A percentile compares a stretch with the other conserved stretches of the same genome.
phyloP scores from a whole-genome alignment of 305 asterid species.

The Fraxinus baroniana region DNA sequence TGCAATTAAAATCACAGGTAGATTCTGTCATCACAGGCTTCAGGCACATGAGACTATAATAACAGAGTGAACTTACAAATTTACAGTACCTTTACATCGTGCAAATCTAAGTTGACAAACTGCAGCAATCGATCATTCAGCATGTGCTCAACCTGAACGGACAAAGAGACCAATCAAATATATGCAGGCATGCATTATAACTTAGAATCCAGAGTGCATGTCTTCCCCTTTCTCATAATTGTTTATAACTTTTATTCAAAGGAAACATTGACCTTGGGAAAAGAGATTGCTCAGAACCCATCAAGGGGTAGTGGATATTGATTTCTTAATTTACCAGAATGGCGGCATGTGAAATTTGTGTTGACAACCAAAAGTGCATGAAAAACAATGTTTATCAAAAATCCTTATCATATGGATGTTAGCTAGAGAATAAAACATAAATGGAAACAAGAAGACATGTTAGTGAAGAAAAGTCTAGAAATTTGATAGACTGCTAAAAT shows the following conservation, averaged over 20 bases:
- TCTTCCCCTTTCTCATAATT: slow-evolving; percentile 9
- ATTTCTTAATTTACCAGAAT: neutral
- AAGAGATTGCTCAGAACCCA: neutral
- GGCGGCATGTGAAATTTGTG: neutral
- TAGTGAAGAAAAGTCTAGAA: neutral
- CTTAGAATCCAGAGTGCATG: neutral
- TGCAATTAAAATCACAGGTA: neutral
- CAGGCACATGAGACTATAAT: slow-evolving; percentile 11
- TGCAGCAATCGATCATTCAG: slow-evolving; percentile 91
- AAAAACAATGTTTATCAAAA: neutral
- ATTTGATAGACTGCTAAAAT: neutral
- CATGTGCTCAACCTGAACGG: slow-evolving; percentile 87
- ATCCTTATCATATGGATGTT: neutral
- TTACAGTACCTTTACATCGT: slow-evolving; percentile 84
- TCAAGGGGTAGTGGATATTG: neutral
- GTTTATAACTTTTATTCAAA: neutral
- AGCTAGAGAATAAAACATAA: neutral
- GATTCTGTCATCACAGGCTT: neutral
- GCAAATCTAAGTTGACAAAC: slow-evolving; percentile 91
- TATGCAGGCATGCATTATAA: neutral
- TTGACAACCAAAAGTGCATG: neutral
- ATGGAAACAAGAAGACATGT: slow-evolving; percentile 1
- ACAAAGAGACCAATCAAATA: slow-evolving; percentile 20
- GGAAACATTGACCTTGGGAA: neutral
- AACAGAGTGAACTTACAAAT: slow-evolving; percentile 13